These are phyloP conservation scores for Dryadomyces quercivorus DNA, from an alignment of 2,329 filamentous ascomycete species.

Conservation along the genomic window DNA sequence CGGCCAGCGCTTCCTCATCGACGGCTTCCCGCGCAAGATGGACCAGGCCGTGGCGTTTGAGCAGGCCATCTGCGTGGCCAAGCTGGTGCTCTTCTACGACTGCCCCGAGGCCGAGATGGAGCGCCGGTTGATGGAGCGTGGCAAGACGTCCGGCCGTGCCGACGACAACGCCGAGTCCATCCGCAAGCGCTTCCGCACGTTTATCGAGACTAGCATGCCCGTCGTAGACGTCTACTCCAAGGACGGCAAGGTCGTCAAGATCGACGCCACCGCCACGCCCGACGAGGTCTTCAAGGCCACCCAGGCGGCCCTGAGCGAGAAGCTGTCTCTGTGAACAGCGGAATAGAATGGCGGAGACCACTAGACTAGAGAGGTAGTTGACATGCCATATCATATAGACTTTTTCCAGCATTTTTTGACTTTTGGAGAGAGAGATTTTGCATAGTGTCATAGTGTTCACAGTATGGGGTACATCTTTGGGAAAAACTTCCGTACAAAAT, in stretches of 20 bases:
- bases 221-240: constrained; percentile 77
- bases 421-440: no score
- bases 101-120: constrained; percentile 87
- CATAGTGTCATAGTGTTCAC: background rate
- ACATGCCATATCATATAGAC: background rate
- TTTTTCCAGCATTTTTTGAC: background rate
- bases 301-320: constrained; percentile 33
- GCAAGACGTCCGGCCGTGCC: constrained; percentile 79
- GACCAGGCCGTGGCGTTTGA: constrained; percentile 95
- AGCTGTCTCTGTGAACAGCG: constrained; percentile 30
- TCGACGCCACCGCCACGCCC: constrained; percentile 58
- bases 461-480: background rate
- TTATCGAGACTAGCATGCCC: constrained; percentile 94
- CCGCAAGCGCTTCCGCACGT: constrained; percentile 89
- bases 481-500: no score
- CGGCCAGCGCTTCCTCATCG: constrained; percentile 58
- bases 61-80: constrained; percentile 69
- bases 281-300: constrained; percentile 48
- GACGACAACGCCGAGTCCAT: constrained; percentile 96
- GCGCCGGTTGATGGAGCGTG: constrained; percentile 69
- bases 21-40: constrained; percentile 90
- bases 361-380: no score
- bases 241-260: constrained; percentile 66
- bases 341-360: background rate
- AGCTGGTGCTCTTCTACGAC: constrained; percentile 87